Evolutionary conservation across 768 basidiomycete species (phyloP).

Genomic region (Myochromella boudieri): DNA sequence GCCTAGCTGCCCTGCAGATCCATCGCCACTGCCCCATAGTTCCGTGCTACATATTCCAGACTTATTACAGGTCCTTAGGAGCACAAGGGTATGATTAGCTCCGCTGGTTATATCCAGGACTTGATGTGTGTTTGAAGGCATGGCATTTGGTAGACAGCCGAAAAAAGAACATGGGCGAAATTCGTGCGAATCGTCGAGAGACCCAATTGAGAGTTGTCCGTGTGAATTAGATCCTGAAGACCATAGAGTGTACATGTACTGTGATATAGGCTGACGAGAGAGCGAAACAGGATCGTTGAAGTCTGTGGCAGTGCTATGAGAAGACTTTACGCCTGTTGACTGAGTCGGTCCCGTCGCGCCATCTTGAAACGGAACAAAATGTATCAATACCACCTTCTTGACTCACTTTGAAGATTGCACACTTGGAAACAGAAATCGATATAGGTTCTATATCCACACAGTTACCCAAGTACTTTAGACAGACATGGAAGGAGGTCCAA

Average conservation of each 20-base stretch:
- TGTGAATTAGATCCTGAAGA: slow-evolving; percentile 45
- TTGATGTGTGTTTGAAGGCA: slow-evolving; percentile 28
- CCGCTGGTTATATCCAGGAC: slow-evolving; percentile 63
- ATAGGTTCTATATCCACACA: too few species aligned
- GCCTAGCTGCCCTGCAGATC: slow-evolving; percentile 72
- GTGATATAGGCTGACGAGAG: too few species aligned
- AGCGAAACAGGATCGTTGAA: background rate
- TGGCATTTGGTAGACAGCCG: slow-evolving; percentile 22
- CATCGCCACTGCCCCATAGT: slow-evolving; percentile 79
- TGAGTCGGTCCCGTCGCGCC: too few species aligned
- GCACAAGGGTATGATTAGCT: slow-evolving; percentile 76
- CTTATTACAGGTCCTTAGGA: slow-evolving; percentile 41
- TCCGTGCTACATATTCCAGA: slow-evolving; percentile 25
- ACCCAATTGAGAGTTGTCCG: slow-evolving; percentile 49
- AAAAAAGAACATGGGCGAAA: slow-evolving; percentile 43
- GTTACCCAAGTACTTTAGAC: too few species aligned
- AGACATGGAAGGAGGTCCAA: slow-evolving; percentile 14
- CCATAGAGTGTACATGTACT: slow-evolving; percentile 14
- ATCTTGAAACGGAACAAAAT: too few species aligned
- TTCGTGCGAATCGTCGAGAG: slow-evolving; percentile 43
- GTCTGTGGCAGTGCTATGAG: background rate
- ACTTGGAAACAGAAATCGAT: too few species aligned
- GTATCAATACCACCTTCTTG: too few species aligned
- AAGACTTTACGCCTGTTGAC: too few species aligned
- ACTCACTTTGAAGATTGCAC: too few species aligned